A percentile compares a stretch with the other conserved stretches of the same genome.
phyloP scores from a whole-genome alignment of 73 alveolate species.

The Tetrahymena elliotti region DNA sequence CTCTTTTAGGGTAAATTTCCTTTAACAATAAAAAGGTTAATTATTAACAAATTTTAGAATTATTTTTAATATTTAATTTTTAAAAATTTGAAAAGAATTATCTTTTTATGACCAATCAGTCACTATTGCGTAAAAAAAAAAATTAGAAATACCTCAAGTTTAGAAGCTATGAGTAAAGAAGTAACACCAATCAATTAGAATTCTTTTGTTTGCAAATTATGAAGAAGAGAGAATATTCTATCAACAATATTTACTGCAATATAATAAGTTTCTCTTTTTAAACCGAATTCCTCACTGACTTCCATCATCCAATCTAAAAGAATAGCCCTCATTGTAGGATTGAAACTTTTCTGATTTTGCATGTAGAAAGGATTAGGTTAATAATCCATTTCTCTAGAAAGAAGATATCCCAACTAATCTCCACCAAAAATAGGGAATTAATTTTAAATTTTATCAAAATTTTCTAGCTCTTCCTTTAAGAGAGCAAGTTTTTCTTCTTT shows the following conservation, averaged over 20 bases:
- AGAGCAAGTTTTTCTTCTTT: background rate
- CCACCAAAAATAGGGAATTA: background rate
- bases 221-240: constrained; percentile 51
- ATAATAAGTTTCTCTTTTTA: constrained; percentile 81
- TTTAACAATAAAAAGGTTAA: background rate
- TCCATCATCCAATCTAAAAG: constrained; percentile 96
- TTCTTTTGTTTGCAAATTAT: constrained; percentile 45
- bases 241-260: constrained; percentile 72
- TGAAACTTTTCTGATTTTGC: constrained; percentile 40
- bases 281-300: constrained; percentile 78
- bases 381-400: constrained; percentile 6
- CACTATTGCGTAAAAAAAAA: too few species aligned
- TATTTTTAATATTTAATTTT: too few species aligned
- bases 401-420: background rate
- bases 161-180: constrained; percentile 79
- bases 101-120: too few species aligned
- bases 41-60: too few species aligned
- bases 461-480: background rate
- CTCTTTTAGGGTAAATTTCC: constrained; percentile 64
- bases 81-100: too few species aligned
- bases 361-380: constrained; percentile 40
- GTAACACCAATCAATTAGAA: constrained; percentile 82
- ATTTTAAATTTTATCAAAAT: background rate
- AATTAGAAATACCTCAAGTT: constrained; percentile 55
- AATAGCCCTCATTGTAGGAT: constrained; percentile 74